A percentile compares a stretch with the other conserved stretches of the same genome.
Evolutionary conservation across 495 filamentous ascomycete genomes (phyloP).

Genomic region (Thozetella sp.): DNA sequence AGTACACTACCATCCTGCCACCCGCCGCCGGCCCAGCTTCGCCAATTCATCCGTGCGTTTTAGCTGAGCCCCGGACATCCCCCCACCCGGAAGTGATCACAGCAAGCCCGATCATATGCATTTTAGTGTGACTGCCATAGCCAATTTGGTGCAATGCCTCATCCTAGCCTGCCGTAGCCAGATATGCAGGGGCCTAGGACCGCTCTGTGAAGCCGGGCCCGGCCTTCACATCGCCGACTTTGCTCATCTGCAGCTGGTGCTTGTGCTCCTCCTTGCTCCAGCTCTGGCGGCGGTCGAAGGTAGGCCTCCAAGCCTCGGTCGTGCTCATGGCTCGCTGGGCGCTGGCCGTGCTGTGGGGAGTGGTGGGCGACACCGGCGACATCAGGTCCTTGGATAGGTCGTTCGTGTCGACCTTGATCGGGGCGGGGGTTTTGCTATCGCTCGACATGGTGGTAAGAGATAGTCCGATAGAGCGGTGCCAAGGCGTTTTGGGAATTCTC

Average conservation of each 20-base stretch:
- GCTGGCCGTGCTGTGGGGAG: slow-evolving; percentile 19
- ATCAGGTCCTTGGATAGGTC: slow-evolving; percentile 2
- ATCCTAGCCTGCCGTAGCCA: neutral
- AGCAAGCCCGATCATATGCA: no score
- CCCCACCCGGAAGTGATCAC: no score
- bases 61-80: no score
- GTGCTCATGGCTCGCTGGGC: slow-evolving; percentile 32
- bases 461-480: no score
- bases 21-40: no score
- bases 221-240: slow-evolving; percentile 13
- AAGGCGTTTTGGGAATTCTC: no score
- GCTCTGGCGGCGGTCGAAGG: slow-evolving; percentile 40
- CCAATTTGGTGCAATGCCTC: no score
- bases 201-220: slow-evolving; percentile 33
- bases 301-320: slow-evolving; percentile 43
- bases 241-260: slow-evolving; percentile 36
- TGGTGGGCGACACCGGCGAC: slow-evolving; percentile 11
- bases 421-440: neutral
- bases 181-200: neutral
- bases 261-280: slow-evolving; percentile 49
- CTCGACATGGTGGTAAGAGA: no score
- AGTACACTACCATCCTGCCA: neutral
- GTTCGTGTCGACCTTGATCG: neutral
- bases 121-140: no score
- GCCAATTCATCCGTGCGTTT: no score